phyloP scores from a whole-genome alignment of 257 asterid species.

The Petunia axillaris region DNA sequence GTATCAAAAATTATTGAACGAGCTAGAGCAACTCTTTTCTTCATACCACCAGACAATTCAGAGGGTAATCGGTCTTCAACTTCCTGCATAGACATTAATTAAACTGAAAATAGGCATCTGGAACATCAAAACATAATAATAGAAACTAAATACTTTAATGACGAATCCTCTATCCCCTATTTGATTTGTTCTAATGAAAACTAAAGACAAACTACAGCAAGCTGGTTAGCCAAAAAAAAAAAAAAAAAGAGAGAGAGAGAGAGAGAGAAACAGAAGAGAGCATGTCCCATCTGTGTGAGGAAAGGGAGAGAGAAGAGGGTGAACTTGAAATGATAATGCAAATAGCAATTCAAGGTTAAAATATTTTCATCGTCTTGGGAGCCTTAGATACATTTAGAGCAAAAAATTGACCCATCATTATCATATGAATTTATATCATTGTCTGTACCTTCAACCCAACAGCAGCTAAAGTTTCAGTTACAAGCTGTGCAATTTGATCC shows the following conservation, averaged over 20 bases:
- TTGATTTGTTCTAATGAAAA: too few species aligned
- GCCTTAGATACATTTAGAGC: neutral
- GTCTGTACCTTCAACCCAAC: conserved; percentile 91
- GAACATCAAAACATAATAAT: conserved; percentile 28
- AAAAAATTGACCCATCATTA: neutral
- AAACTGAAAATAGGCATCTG: conserved; percentile 13
- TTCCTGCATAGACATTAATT: conserved; percentile 56
- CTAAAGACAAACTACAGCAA: too few species aligned
- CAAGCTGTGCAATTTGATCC: conserved; percentile 83
- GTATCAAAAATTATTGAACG: conserved; percentile 94
- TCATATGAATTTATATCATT: conserved; percentile 20
- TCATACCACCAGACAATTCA: conserved; percentile 99
- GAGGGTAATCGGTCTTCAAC: conserved; percentile 94
- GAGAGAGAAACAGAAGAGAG: neutral
- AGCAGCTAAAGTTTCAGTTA: conserved; percentile 93
- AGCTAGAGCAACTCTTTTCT: conserved; percentile 98
- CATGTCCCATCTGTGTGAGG: neutral
- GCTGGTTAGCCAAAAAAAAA: too few species aligned
- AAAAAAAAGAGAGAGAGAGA: too few species aligned
- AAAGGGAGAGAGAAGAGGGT: neutral
- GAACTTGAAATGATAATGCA: conserved; percentile 14
- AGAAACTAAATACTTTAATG: neutral
- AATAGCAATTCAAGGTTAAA: neutral
- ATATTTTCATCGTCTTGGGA: neutral
- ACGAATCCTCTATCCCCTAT: neutral